Evolutionary conservation across 768 basidiomycete species (phyloP).

Genomic region (Tulasnella sp.): DNA sequence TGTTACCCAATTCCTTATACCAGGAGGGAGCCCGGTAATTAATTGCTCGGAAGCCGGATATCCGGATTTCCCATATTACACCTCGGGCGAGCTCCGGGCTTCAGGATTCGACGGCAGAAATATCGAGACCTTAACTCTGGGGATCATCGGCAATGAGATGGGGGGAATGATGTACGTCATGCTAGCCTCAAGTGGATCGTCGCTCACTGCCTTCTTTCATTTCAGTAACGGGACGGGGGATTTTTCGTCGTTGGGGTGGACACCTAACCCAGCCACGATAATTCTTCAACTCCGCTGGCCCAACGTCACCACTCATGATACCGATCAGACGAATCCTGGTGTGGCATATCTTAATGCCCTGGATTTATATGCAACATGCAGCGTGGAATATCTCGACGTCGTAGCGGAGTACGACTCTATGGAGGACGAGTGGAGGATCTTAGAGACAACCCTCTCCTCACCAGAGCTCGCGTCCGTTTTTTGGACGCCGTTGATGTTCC

Average conservation of each 20-base stretch:
- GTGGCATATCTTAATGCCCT: background rate
- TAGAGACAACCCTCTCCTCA: background rate
- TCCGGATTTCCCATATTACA: background rate
- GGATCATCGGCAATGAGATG: background rate
- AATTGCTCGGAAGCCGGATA: background rate
- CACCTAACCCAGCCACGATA: background rate
- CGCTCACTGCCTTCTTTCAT: background rate
- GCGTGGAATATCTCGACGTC: background rate
- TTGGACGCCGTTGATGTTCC: background rate
- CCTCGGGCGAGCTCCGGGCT: background rate
- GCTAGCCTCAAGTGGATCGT: background rate
- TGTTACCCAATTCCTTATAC: background rate
- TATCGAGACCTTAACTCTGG: background rate
- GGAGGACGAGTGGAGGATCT: background rate
- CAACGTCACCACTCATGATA: background rate
- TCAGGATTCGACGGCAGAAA: background rate
- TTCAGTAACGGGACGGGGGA: background rate
- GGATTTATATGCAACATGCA: background rate
- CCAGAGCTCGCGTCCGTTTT: background rate
- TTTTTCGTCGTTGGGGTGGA: background rate
- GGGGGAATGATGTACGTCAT: background rate
- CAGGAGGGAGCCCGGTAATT: background rate
- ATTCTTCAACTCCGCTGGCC: background rate
- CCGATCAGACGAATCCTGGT: background rate
- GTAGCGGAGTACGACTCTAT: background rate